These are phyloP conservation scores for Phaeosphaeriaceae sp. DNA, from an alignment of 2,329 filamentous ascomycete species.

Conservation along the genomic window DNA sequence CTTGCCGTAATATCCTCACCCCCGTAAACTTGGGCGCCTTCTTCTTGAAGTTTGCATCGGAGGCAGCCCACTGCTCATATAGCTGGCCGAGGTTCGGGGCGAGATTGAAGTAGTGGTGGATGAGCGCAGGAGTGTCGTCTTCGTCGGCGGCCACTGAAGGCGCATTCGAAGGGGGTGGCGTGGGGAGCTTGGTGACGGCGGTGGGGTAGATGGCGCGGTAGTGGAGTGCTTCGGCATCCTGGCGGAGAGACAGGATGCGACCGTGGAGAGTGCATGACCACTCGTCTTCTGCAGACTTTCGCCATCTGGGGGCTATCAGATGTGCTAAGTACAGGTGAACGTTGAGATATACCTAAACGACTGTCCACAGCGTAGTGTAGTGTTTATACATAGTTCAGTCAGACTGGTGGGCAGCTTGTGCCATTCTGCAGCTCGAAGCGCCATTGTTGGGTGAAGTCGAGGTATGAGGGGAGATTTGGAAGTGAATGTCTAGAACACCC, in stretches of 20 bases:
- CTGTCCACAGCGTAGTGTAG: constrained; percentile 91
- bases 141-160: constrained; percentile 40
- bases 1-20: constrained; percentile 90
- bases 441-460: constrained; percentile 38
- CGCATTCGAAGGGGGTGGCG: constrained; percentile 48
- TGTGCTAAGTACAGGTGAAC: constrained; percentile 53
- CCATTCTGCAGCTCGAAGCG: constrained; percentile 75
- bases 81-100: constrained; percentile 75
- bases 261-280: constrained; percentile 91
- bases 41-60: constrained; percentile 87
- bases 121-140: constrained; percentile 79
- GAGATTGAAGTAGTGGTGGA: constrained; percentile 89
- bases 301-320: constrained; percentile 73
- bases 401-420: constrained; percentile 82
- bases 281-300: constrained; percentile 77
- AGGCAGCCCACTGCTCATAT: constrained; percentile 86
- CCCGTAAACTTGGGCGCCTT: constrained; percentile 88
- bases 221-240: constrained; percentile 79
- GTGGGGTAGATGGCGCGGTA: constrained; percentile 74
- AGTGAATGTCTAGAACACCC: constrained; percentile 4
- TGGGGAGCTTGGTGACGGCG: constrained; percentile 44
- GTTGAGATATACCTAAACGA: constrained; percentile 71
- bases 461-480: background rate
- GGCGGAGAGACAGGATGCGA: constrained; percentile 82
- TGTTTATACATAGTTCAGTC: constrained; percentile 91